Evolutionary conservation across 805 yeast genomes (phyloP), one percentile per base, ranked within the genome.

Genomic region (Blastobotrys muscicola): DNA sequence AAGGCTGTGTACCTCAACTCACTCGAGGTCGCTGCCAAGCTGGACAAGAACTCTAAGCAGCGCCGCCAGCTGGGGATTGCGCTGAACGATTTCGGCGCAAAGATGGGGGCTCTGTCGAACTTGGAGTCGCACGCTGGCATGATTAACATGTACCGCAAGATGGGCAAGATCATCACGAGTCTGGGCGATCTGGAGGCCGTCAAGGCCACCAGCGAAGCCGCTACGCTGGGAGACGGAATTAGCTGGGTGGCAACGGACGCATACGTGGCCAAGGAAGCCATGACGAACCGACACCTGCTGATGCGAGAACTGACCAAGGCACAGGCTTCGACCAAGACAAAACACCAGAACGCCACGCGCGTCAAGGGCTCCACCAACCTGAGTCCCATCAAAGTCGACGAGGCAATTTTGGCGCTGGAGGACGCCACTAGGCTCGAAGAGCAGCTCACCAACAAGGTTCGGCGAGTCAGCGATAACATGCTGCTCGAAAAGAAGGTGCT

Each of bases 221-320:
- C 92, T 0, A 71, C 82, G 0, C 61, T 90, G 31, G 87, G 85
- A 1, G 97, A 90, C 53, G 82, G 82, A 1, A 59, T 86, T 11
- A 76, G 71, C 44, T 68, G 74, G 53, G 66, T 86, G 26, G 67
- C 77, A 3, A 74, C 75, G 48, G 96, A 89, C 53, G 81, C 92
- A 11, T 92, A 81, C 60, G 80, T 82, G 45, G 82, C 89, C 45
- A 92, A 92, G 61, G 98, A 92, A 63, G 82, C 95, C 0, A 68
- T 92, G 43, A 92, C 98, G 0, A 89, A 90, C 63, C 72, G 98
- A 46, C 95, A 92, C 60, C 69, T 92, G 45, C 65, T 90, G 33
- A 92, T 92, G 95, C 74, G 97, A 43, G 98, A 92, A 51, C 68
- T 86, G 41, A 56, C 75, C 29, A 82, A 76, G 56, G 89, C 96